Percentiles rank a stretch among this genome's conserved stretches.
Conservation (phyloP, 75 land plant species). For the Picea sitchensis region DNA sequence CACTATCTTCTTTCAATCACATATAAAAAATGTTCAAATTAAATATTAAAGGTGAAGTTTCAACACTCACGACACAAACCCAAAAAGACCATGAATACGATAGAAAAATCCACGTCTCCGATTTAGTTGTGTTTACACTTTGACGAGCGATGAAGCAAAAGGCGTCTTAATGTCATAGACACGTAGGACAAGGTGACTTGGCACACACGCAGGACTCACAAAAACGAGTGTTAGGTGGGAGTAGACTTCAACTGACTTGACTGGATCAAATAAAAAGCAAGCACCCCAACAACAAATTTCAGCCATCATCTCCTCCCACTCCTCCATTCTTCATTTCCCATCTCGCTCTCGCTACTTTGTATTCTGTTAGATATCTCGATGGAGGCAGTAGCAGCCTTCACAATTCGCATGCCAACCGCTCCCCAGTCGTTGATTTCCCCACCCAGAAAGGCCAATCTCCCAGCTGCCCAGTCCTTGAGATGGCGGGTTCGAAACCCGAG, state of each 20-base stretch:
- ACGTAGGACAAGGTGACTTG: neutral
- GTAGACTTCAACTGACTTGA: neutral
- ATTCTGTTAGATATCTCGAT: neutral
- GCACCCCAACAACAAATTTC: neutral
- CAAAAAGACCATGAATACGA: too few species aligned
- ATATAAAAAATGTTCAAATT: too few species aligned
- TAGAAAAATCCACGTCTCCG: too few species aligned
- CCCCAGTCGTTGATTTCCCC: neutral
- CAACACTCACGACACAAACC: too few species aligned
- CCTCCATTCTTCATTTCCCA: neutral
- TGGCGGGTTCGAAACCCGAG: constrained; percentile 1
- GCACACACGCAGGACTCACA: neutral
- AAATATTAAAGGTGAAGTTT: too few species aligned
- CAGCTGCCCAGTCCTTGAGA: neutral
- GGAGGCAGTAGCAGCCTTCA: neutral
- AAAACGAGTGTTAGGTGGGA: constrained; percentile 1
- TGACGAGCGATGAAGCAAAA: too few species aligned
- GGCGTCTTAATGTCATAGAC: too few species aligned
- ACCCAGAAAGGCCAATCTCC: too few species aligned
- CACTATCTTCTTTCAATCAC: too few species aligned
- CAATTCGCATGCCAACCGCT: neutral
- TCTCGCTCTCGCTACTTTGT: neutral
- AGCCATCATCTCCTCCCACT: neutral
- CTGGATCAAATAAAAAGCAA: neutral
- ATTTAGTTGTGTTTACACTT: too few species aligned